Evolutionary conservation across 441 rosid genomes (phyloP).

Genomic region (Jatropha podagrica): DNA sequence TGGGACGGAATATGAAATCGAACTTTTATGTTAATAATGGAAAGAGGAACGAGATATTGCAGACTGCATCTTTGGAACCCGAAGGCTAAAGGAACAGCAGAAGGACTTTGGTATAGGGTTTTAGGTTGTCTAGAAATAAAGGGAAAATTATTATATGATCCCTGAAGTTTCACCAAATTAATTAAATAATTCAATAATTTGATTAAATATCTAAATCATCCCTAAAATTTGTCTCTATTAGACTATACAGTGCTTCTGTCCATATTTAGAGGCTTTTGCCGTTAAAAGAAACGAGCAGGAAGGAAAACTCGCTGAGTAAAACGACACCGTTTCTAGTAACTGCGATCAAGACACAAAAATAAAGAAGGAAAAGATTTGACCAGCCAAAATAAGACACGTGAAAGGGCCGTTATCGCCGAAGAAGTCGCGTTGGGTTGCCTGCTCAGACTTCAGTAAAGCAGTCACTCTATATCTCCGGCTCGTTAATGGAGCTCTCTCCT

Average conservation of each 20-base stretch:
- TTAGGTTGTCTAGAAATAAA: background rate
- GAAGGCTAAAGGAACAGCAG: background rate
- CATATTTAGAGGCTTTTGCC: too few species aligned
- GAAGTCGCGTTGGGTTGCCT: background rate
- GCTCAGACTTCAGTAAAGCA: background rate
- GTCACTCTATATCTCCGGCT: background rate
- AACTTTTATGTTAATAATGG: background rate
- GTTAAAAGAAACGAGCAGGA: too few species aligned
- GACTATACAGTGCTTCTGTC: too few species aligned
- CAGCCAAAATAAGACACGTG: background rate
- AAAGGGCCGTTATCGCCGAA: background rate
- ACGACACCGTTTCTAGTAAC: background rate
- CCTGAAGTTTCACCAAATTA: too few species aligned
- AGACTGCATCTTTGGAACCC: background rate
- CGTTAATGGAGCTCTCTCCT: conserved; percentile 17
- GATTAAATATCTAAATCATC: too few species aligned
- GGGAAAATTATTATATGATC: too few species aligned
- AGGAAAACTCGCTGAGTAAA: background rate
- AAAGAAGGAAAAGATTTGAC: background rate
- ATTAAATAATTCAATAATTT: too few species aligned
- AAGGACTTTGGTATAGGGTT: conserved; percentile 12
- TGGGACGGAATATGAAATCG: too few species aligned
- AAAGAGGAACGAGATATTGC: background rate
- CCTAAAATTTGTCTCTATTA: too few species aligned
- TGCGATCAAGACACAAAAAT: too few species aligned